phyloP scores from a whole-genome alignment of 495 filamentous ascomycete species.

The Acidomyces sp. region DNA sequence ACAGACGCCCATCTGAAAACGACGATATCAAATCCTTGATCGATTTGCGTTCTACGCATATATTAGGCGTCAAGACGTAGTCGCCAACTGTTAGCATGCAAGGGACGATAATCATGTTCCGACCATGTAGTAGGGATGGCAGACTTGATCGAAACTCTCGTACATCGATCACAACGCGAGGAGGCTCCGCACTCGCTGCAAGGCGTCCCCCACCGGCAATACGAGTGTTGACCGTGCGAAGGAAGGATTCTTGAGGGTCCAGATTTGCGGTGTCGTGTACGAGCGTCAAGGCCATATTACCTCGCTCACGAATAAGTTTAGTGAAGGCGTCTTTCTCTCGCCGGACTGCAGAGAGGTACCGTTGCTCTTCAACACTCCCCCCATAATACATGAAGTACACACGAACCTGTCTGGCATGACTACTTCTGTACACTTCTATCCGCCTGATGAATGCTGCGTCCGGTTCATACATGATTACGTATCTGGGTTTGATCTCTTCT shows the following conservation, averaged over 20 bases:
- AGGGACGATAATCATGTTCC: constrained; percentile 71
- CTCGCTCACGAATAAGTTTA: constrained; percentile 81
- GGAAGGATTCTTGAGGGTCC: constrained; percentile 83
- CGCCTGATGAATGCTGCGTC: constrained; percentile 90
- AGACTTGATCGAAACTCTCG: constrained; percentile 90
- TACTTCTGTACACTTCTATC: constrained; percentile 91
- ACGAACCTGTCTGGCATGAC: constrained; percentile 76
- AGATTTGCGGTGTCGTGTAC: constrained; percentile 53
- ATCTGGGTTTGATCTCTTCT: constrained; percentile 82
- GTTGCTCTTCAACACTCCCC: constrained; percentile 88
- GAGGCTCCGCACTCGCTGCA: constrained; percentile 79
- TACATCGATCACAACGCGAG: constrained; percentile 85
- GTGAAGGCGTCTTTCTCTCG: constrained; percentile 94
- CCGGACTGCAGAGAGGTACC: constrained; percentile 76
- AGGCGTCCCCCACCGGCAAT: constrained; percentile 88
- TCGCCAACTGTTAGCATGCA: constrained; percentile 95
- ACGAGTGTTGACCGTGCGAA: constrained; percentile 89
- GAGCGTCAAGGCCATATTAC: constrained; percentile 80
- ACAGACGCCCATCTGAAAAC: constrained; percentile 81
- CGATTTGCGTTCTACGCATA: constrained; percentile 90
- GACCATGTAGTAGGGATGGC: constrained; percentile 80
- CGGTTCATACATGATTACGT: constrained; percentile 98
- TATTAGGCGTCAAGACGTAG: constrained; percentile 79
- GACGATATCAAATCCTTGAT: constrained; percentile 82
- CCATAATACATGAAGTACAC: constrained; percentile 97